These are phyloP conservation scores for Chrysoporthe cubensis DNA, from an alignment of 2,329 filamentous ascomycete species.

Conservation along the genomic window DNA sequence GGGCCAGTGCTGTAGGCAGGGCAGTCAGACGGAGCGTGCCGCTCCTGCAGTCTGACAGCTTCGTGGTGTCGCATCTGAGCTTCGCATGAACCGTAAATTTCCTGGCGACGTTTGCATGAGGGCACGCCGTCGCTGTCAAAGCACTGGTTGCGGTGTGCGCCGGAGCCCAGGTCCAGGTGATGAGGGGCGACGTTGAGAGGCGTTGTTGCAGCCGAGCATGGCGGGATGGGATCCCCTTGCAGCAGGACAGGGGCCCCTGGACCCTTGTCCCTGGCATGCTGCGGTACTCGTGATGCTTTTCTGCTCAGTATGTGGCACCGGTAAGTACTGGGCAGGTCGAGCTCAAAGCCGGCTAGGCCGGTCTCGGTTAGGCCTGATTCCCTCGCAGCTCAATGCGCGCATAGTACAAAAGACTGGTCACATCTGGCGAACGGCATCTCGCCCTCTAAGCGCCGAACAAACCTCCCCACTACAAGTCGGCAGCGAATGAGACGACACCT, in stretches of 20 bases:
- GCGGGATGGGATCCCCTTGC: background rate
- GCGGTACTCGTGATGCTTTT: too few species aligned
- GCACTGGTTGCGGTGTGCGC: background rate
- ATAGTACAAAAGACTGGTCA: background rate
- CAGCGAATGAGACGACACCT: slow-evolving; percentile 9
- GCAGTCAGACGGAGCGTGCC: slow-evolving; percentile 15
- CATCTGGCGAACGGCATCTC: slow-evolving; percentile 12
- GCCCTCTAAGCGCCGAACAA: slow-evolving; percentile 20
- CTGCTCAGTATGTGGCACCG: background rate
- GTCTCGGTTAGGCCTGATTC: slow-evolving; percentile 3
- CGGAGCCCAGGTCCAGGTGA: background rate
- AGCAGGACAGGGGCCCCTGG: background rate
- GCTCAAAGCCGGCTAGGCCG: background rate
- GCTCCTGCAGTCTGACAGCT: slow-evolving; percentile 11
- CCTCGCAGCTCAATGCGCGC: background rate
- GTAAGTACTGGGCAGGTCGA: background rate
- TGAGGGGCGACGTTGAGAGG: background rate
- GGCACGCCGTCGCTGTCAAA: background rate
- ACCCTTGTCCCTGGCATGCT: background rate
- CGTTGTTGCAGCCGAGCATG: background rate
- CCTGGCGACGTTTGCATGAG: background rate
- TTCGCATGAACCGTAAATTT: slow-evolving; percentile 1
- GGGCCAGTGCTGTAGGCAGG: background rate
- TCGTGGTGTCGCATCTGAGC: background rate
- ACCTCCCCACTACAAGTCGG: slow-evolving; percentile 12